A percentile compares a stretch with the other conserved stretches of the same genome.
phyloP scores from a whole-genome alignment of 345 rosid genomes.

The Gossypium stocksii region DNA sequence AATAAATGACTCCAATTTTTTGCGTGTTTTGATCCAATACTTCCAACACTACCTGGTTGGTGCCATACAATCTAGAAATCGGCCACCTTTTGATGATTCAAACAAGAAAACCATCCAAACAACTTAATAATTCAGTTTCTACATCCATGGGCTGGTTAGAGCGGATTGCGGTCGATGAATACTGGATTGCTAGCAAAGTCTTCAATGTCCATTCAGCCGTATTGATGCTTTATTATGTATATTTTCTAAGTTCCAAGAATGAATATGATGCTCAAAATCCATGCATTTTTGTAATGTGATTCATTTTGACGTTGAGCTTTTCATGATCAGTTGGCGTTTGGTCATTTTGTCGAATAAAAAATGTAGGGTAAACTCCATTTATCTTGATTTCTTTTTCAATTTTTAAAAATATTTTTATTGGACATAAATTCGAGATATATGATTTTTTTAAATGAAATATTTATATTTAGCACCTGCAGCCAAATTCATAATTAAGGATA shows the following conservation, averaged over 20 bases:
- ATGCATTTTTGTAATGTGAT: background rate
- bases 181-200: background rate
- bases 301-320: background rate
- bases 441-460: too few relatives aligned
- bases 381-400: too few relatives aligned
- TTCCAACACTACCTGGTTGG: background rate
- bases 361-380: too few relatives aligned
- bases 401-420: too few relatives aligned
- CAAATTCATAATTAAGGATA: too few relatives aligned
- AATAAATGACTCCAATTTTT: conserved; percentile 18
- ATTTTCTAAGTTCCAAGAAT: background rate
- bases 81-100: background rate
- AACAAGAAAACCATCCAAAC: background rate
- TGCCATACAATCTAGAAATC: background rate
- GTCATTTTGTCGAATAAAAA: background rate
- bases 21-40: background rate
- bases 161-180: background rate
- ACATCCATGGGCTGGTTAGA: background rate
- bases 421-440: too few relatives aligned
- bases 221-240: background rate
- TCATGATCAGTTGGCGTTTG: background rate
- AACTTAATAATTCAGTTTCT: background rate
- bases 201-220: background rate
- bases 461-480: too few relatives aligned
- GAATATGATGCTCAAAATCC: background rate